A percentile compares a stretch with the other conserved stretches of the same genome.
Conservation (phyloP, 306 rosid genomes). For the Trifolium subterraneum region DNA sequence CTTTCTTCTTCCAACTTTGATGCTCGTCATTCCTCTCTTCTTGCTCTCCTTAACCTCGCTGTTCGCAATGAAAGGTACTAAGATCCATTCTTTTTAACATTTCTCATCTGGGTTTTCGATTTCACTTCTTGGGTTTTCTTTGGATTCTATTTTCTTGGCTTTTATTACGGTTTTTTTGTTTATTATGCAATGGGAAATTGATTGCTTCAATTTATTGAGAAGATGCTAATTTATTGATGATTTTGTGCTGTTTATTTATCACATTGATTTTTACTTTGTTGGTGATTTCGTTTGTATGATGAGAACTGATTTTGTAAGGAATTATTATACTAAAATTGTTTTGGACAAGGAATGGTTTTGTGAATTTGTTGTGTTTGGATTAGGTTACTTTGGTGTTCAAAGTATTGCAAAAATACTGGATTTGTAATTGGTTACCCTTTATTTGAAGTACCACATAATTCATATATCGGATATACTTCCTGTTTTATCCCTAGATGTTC, state of each 20-base stretch:
- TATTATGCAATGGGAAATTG: background rate
- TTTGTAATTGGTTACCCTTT: no score
- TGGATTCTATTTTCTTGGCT: background rate
- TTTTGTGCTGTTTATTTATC: background rate
- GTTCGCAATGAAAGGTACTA: slow-evolving; percentile 77
- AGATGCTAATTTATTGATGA: background rate
- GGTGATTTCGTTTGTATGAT: background rate
- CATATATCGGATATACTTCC: no score
- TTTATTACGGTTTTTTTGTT: background rate
- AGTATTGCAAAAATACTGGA: background rate
- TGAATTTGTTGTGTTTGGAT: slow-evolving; percentile 21
- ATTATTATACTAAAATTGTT: background rate
- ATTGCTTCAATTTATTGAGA: background rate
- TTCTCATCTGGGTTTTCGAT: background rate
- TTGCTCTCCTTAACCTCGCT: slow-evolving; percentile 91
- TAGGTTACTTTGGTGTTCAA: slow-evolving; percentile 2
- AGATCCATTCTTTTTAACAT: slow-evolving; percentile 6
- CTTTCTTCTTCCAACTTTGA: slow-evolving; percentile 72
- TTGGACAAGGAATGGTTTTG: background rate
- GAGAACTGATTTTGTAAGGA: background rate
- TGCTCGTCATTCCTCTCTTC: slow-evolving; percentile 83
- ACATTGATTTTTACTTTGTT: background rate
- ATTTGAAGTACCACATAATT: no score
- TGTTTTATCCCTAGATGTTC: no score
- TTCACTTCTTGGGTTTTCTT: background rate